Conservation (phyloP, 164 flowering plant species). For the Brasenia schreberi region DNA sequence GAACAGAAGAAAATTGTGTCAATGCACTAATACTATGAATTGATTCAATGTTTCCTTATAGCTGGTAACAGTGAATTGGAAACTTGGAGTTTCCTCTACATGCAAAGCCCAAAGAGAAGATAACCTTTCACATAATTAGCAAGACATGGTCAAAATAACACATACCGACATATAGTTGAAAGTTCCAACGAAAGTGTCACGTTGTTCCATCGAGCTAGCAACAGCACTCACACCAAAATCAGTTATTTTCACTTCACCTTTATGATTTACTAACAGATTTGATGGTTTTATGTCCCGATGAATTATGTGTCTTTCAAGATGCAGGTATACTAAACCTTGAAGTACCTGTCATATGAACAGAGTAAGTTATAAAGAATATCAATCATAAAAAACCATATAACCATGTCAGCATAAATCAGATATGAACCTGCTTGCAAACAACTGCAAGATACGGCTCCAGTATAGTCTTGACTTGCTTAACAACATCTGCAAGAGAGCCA, state of each 20-base stretch:
- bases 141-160: neutral
- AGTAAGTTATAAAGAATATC: neutral
- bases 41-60: too few relatives aligned
- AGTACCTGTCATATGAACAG: slow-evolving; percentile 47
- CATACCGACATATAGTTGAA: slow-evolving; percentile 98
- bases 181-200: slow-evolving; percentile 97
- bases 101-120: neutral
- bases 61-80: neutral
- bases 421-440: slow-evolving; percentile 78
- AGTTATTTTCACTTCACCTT: slow-evolving; percentile 93
- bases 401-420: neutral
- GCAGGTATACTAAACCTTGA: slow-evolving; percentile 86
- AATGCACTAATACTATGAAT: too few relatives aligned
- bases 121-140: neutral
- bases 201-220: slow-evolving; percentile 87
- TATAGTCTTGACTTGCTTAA: slow-evolving; percentile 84
- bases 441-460: slow-evolving; percentile 97
- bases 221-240: slow-evolving; percentile 98
- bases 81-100: neutral
- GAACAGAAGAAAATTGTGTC: slow-evolving; percentile 1
- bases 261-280: slow-evolving; percentile 81
- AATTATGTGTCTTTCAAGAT: slow-evolving; percentile 85
- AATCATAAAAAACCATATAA: neutral
- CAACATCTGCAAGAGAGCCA: slow-evolving; percentile 80
- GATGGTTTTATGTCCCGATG: slow-evolving; percentile 98